A percentile compares a stretch with the other conserved stretches of the same genome.
These are phyloP conservation scores for Brasilioporus rufonigricans DNA, from an alignment of 768 basidiomycete genomes.

Conservation along the genomic window DNA sequence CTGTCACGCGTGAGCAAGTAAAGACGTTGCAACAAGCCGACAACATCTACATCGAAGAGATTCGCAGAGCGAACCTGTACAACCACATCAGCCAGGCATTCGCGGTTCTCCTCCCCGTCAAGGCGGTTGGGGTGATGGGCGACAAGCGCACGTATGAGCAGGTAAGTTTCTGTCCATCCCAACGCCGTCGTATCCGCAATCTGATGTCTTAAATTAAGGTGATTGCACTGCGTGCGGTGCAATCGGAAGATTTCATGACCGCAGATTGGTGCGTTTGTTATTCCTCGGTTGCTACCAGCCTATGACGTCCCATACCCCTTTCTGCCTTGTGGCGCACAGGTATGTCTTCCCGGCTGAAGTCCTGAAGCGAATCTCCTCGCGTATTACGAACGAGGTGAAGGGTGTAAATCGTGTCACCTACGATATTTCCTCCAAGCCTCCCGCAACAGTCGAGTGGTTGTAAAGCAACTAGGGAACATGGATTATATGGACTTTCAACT, in stretches of 20 bases:
- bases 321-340: constrained; percentile 42
- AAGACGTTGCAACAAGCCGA: constrained; percentile 89
- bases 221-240: constrained; percentile 90
- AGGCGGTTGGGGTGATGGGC: constrained; percentile 97
- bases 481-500: no score
- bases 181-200: not conserved
- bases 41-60: constrained; percentile 96
- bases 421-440: constrained; percentile 97
- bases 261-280: constrained; percentile 79
- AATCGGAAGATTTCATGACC: constrained; percentile 99
- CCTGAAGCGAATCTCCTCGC: constrained; percentile 85
- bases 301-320: constrained; percentile 12
- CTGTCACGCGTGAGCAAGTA: constrained; percentile 92
- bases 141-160: constrained; percentile 97
- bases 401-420: constrained; percentile 97
- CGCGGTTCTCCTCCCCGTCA: constrained; percentile 92
- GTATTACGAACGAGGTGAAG: constrained; percentile 96
- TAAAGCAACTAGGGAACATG: constrained; percentile 13
- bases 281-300: not conserved
- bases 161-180: constrained; percentile 36
- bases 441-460: constrained; percentile 60
- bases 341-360: constrained; percentile 95
- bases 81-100: constrained; percentile 95
- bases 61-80: constrained; percentile 88
- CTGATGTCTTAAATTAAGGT: constrained; percentile 47